These are phyloP conservation scores for Fusarium camptoceras DNA, from an alignment of 2,329 filamentous ascomycete genomes.

Conservation along the genomic window DNA sequence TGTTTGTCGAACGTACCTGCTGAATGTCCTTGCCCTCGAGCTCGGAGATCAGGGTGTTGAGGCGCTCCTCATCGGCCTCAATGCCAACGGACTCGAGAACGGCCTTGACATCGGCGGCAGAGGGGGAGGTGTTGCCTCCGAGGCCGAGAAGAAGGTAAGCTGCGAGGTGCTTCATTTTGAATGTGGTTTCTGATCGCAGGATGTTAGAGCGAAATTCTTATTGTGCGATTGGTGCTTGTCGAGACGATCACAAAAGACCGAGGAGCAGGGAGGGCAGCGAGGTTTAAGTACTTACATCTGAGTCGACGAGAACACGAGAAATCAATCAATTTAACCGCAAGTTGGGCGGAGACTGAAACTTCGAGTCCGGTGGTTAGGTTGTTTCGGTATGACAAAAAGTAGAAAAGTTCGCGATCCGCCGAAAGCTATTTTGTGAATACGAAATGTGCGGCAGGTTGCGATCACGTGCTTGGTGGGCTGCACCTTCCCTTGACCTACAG, in stretches of 20 bases:
- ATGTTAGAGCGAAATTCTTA: slow-evolving; percentile 39
- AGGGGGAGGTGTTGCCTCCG: slow-evolving; percentile 90
- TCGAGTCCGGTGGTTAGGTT: slow-evolving; percentile 76
- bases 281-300: slow-evolving; percentile 52
- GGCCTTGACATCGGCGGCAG: slow-evolving; percentile 84
- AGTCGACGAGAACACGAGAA: slow-evolving; percentile 78
- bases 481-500: slow-evolving; percentile 7
- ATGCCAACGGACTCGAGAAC: slow-evolving; percentile 96
- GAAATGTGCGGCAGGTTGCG: neutral
- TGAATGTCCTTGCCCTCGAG: slow-evolving; percentile 92
- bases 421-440: slow-evolving; percentile 25
- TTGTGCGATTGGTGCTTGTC: slow-evolving; percentile 11
- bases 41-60: slow-evolving; percentile 88
- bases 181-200: slow-evolving; percentile 51
- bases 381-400: slow-evolving; percentile 48
- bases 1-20: slow-evolving; percentile 73
- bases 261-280: neutral
- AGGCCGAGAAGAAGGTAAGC: slow-evolving; percentile 98
- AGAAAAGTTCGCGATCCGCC: slow-evolving; percentile 46
- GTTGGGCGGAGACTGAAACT: slow-evolving; percentile 98
- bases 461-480: slow-evolving; percentile 17
- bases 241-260: slow-evolving; percentile 1
- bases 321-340: slow-evolving; percentile 99
- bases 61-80: slow-evolving; percentile 89
- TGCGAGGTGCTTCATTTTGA: slow-evolving; percentile 99